Evolutionary conservation across 139 green algal species (phyloP), one percentile per base, ranked within the genome.

Genomic region (Gonium pectorale): DNA sequence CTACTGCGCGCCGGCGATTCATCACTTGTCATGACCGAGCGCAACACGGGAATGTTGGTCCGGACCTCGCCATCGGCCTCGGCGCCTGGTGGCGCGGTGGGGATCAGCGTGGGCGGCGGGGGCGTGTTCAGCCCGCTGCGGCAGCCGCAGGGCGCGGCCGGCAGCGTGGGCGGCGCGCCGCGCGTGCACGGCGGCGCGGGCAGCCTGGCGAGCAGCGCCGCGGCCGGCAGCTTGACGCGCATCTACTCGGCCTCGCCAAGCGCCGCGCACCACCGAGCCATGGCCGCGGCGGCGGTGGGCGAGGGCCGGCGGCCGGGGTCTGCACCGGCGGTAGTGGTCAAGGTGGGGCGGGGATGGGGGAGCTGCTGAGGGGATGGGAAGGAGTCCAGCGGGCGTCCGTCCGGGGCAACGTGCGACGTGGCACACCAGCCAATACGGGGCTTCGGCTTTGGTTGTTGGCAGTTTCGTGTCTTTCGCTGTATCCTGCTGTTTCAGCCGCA

Each of bases 221-320:
- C 54, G 13, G 54, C 38, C 5, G 31, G 37, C 75, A 54, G 38
- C 19, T 21, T 82, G 13, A 82, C 75, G 11, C 59, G 75, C 11
- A 82, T 82, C 75, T 82, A 82, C 75, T 82, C 75, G 59, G 75
- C 75, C 27, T 60, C 41, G 7, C 75, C 75, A 7, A 72, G 59
- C 29, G 59, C 59, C n/a, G 75, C 75, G n/a, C 59, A 71, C 59
- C 40, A 72, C 59, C 40, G 75, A 0, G 59, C 73, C 15, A 33
- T 72, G 59, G 60, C 74, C n/a, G 74, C 56, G 40, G 2, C 74
- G 38, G 74, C 56, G 40, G 2, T 71, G 41, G 37, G 8, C 8
- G 37, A 31, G 17, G 73, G n/a, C 29, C 31, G 31, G 5, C 40
- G 75, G 41, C 64, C 79, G 27, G 79, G 86, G 2, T 67, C 40